Evolutionary conservation across 371 early-diverging fungal genomes (phyloP).

Genomic region (Choanephora cucurbitarum): DNA sequence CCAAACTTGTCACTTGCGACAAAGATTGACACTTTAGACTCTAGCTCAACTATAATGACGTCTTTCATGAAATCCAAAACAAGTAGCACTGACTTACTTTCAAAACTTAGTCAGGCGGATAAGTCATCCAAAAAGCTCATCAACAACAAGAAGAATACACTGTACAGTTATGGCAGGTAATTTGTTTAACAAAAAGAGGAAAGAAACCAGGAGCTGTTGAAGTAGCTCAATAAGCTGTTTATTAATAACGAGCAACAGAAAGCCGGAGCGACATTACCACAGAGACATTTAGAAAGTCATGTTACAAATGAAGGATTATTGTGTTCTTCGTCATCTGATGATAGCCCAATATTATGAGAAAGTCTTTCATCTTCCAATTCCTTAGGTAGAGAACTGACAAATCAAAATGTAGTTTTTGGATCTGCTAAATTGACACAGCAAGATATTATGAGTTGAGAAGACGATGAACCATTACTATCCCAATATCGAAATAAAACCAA

Average conservation of each 20-base stretch:
- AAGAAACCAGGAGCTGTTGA: slow-evolving; percentile 20
- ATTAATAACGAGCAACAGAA: neutral
- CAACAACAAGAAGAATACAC: slow-evolving; percentile 13
- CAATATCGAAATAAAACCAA: neutral
- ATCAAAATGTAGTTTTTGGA: too few relatives aligned
- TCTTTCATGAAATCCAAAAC: neutral
- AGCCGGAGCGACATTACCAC: neutral
- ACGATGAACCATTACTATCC: neutral
- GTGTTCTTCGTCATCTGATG: neutral
- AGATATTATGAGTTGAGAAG: neutral
- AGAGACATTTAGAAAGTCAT: too few relatives aligned
- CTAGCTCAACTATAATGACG: neutral
- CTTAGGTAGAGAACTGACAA: neutral
- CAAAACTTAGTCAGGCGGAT: neutral
- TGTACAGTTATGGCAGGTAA: slow-evolving; percentile 25
- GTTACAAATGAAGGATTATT: neutral
- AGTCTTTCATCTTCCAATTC: neutral
- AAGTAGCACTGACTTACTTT: neutral
- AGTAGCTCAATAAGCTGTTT: slow-evolving; percentile 20
- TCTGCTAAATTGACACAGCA: neutral
- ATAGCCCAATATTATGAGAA: neutral
- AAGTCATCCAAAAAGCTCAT: slow-evolving; percentile 3
- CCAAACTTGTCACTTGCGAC: neutral
- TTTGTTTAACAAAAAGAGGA: slow-evolving; percentile 24
- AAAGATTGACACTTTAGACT: neutral